phyloP scores from a whole-genome alignment of 768 basidiomycete genomes.

The Collybia mongolica region DNA sequence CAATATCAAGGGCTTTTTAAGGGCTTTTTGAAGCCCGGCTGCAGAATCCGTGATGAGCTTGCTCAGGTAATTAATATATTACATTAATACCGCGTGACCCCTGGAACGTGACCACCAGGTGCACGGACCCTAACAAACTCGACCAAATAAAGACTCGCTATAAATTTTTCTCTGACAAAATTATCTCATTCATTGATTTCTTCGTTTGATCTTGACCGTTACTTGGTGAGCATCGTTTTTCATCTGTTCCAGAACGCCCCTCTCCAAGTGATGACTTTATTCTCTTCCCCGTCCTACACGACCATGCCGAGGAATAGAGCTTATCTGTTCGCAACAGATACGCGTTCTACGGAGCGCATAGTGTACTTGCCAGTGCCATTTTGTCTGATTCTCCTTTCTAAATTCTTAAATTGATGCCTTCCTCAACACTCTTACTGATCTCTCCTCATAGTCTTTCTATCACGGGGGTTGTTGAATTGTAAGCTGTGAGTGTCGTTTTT shows the following conservation, averaged over 20 bases:
- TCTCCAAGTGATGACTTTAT: conserved; percentile 57
- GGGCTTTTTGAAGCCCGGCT: too few relatives aligned
- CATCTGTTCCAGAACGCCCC: background rate
- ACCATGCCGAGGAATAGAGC: conserved; percentile 84
- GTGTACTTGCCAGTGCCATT: conserved; percentile 91
- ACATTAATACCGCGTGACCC: too few relatives aligned
- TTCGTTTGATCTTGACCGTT: background rate
- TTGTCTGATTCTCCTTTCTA: conserved; percentile 54
- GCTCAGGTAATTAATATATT: too few relatives aligned
- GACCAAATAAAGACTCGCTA: background rate
- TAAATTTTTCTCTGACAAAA: background rate
- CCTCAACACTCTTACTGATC: conserved; percentile 1
- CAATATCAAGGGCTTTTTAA: too few relatives aligned
- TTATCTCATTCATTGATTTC: background rate
- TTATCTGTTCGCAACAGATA: conserved; percentile 76
- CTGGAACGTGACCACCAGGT: too few relatives aligned
- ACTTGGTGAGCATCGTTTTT: background rate
- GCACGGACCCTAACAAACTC: conserved; percentile 4
- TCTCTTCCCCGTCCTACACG: conserved; percentile 93
- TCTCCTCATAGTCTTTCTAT: conserved; percentile 8
- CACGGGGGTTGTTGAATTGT: conserved; percentile 1
- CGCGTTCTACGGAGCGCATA: conserved; percentile 57
- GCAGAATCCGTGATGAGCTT: too few relatives aligned
- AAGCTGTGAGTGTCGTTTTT: background rate
- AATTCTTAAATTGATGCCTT: too few relatives aligned